A percentile compares a stretch with the other conserved stretches of the same genome.
Evolutionary conservation across 2,329 filamentous ascomycete genomes (phyloP).

Genomic region (Coniochaeta sp.): DNA sequence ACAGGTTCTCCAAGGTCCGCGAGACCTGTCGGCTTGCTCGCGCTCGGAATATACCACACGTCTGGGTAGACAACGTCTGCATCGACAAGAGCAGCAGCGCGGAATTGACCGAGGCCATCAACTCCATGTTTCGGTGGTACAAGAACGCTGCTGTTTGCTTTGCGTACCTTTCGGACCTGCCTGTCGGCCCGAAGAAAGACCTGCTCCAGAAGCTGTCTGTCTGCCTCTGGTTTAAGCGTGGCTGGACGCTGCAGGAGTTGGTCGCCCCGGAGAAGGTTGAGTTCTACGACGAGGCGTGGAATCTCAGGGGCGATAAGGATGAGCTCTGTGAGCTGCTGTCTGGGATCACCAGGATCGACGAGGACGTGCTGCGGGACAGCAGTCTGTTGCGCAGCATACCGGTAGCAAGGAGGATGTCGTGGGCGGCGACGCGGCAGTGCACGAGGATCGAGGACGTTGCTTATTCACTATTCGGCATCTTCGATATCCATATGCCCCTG

Average conservation of each 20-base stretch:
- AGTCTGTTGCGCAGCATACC: slow-evolving; percentile 6
- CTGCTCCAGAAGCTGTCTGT: slow-evolving; percentile 2
- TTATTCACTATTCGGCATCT: slow-evolving; percentile 14
- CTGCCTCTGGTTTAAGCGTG: slow-evolving; percentile 9
- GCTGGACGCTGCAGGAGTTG: slow-evolving; percentile 11
- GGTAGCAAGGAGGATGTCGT: slow-evolving; percentile 17
- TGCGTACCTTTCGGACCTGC: not conserved
- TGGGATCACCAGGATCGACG: slow-evolving; percentile 8
- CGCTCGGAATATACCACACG: slow-evolving; percentile 9
- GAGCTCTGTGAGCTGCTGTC: slow-evolving; percentile 5
- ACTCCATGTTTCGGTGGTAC: slow-evolving; percentile 6
- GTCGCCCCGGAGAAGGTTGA: slow-evolving; percentile 6
- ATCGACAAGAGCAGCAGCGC: slow-evolving; percentile 1
- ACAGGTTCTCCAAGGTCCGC: not conserved
- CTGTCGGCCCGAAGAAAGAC: not conserved
- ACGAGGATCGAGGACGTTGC: slow-evolving; percentile 15
- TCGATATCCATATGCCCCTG: slow-evolving; percentile 20
- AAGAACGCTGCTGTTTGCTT: not conserved
- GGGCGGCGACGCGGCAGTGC: slow-evolving; percentile 14
- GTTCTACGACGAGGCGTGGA: slow-evolving; percentile 10
- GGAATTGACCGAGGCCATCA: slow-evolving; percentile 4
- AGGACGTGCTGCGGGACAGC: slow-evolving; percentile 6
- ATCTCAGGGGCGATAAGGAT: slow-evolving; percentile 6
- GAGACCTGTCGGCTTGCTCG: slow-evolving; percentile 6
- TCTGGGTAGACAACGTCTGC: slow-evolving; percentile 6